A percentile compares a stretch with the other conserved stretches of the same genome.
These are phyloP conservation scores for Yamadazyma sp. DNA, from an alignment of 1,139 yeast genomes.

Conservation along the genomic window DNA sequence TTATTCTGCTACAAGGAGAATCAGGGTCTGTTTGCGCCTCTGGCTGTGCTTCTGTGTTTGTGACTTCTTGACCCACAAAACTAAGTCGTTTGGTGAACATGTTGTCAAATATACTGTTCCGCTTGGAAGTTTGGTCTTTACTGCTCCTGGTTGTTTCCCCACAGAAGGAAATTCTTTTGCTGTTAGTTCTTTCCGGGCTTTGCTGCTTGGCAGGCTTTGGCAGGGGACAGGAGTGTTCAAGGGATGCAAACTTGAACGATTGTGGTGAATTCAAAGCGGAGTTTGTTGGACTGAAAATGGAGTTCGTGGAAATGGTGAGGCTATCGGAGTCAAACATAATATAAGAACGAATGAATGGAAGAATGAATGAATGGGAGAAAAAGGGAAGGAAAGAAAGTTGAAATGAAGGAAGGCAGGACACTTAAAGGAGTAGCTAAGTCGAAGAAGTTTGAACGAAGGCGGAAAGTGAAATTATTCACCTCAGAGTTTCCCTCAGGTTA, in stretches of 20 bases:
- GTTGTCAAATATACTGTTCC: too few relatives aligned
- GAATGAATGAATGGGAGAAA: not conserved
- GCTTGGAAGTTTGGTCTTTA: not conserved
- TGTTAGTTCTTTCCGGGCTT: too few relatives aligned
- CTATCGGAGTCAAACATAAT: not conserved
- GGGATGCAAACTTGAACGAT: slow-evolving; percentile 9
- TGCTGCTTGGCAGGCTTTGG: not conserved
- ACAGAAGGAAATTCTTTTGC: not conserved
- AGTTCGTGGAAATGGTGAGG: not conserved
- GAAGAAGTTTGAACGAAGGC: too few relatives aligned
- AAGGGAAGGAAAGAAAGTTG: too few relatives aligned
- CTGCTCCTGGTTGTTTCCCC: not conserved
- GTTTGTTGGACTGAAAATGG: slow-evolving; percentile 1
- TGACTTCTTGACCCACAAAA: not conserved
- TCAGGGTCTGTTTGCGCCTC: not conserved
- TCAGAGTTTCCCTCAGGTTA: not conserved
- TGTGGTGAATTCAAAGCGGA: slow-evolving; percentile 12
- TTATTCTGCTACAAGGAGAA: not conserved
- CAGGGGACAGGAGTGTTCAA: slow-evolving; percentile 13
- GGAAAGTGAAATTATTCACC: too few relatives aligned
- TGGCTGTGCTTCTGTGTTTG: too few relatives aligned
- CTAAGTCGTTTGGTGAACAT: too few relatives aligned
- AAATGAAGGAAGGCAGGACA: too few relatives aligned
- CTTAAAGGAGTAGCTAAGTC: too few relatives aligned
- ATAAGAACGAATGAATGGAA: not conserved